Conservation (phyloP, 2,329 filamentous ascomycete genomes). For the Fusarium sp. region DNA sequence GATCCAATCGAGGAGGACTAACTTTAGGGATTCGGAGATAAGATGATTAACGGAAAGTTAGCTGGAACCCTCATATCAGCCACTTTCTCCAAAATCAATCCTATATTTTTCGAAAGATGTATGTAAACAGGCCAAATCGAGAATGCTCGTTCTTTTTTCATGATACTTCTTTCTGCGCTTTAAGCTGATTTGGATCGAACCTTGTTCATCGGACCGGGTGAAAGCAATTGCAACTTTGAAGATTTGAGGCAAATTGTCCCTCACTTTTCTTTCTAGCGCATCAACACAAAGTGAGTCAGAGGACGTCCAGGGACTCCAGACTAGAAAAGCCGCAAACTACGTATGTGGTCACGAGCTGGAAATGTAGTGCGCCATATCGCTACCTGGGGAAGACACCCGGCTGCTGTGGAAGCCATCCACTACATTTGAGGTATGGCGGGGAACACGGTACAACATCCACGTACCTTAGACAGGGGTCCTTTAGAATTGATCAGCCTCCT, state of each 20-base stretch:
- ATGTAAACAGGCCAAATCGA: not conserved
- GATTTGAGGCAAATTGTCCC: too few relatives aligned
- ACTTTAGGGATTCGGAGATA: conserved; percentile 6
- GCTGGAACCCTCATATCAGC: not conserved
- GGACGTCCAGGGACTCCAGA: not conserved
- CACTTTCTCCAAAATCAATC: not conserved
- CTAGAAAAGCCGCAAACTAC: conserved; percentile 6
- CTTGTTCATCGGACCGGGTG: not conserved
- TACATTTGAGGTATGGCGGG: conserved; percentile 1
- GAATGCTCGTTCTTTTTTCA: not conserved
- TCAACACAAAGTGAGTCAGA: conserved; percentile 6
- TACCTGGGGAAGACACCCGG: conserved; percentile 11
- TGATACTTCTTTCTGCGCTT: not conserved
- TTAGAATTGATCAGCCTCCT: not conserved
- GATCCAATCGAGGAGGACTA: conserved; percentile 48
- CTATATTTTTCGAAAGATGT: not conserved
- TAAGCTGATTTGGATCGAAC: not conserved
- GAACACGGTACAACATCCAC: conserved; percentile 6
- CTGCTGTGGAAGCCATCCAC: conserved; percentile 9
- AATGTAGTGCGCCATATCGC: conserved; percentile 25
- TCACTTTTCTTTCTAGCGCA: not conserved
- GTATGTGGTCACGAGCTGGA: conserved; percentile 29
- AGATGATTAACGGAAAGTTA: not conserved
- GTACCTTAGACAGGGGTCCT: not conserved
- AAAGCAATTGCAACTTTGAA: not conserved